Evolutionary conservation across 164 flowering plant species (phyloP).

Genomic region (Brasenia schreberi): DNA sequence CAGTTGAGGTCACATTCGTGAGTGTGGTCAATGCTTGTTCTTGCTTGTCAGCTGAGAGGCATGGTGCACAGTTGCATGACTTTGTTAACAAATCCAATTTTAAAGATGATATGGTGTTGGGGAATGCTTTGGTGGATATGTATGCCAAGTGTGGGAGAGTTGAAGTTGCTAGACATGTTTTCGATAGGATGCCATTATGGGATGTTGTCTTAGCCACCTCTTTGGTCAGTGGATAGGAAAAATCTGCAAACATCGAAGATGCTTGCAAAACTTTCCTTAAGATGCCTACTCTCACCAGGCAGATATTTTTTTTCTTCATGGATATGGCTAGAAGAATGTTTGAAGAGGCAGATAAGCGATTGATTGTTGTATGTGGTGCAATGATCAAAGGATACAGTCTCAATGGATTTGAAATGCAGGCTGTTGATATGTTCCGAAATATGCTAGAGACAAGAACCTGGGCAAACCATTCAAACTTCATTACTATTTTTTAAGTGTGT

Average conservation of each 20-base stretch:
- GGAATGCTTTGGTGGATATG: constrained; percentile 21
- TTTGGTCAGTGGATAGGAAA: constrained; percentile 19
- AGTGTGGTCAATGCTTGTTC: constrained; percentile 21
- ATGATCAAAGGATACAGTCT: constrained; percentile 43
- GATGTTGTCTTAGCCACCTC: constrained; percentile 17
- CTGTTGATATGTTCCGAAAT: constrained; percentile 31
- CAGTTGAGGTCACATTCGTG: constrained; percentile 19
- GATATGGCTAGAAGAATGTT: constrained; percentile 14
- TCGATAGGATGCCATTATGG: constrained; percentile 15
- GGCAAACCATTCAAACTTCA: constrained; percentile 40
- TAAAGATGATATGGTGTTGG: constrained; percentile 12
- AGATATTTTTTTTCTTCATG: too few relatives aligned
- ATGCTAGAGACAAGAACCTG: constrained; percentile 40
- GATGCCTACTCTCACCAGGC: too few relatives aligned
- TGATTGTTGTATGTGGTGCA: background rate
- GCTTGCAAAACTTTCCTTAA: constrained; percentile 10
- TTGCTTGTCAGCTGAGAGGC: constrained; percentile 6
- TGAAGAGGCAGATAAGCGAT: constrained; percentile 9
- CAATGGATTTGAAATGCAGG: constrained; percentile 49
- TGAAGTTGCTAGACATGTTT: constrained; percentile 13
- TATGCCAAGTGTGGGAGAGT: constrained; percentile 16
- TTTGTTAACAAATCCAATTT: constrained; percentile 7
- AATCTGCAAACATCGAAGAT: constrained; percentile 9
- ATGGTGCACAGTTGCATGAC: constrained; percentile 16
- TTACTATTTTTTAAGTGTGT: constrained; percentile 52